Conservation (phyloP, 2,329 filamentous ascomycete genomes). For the Coniella lustricola region DNA sequence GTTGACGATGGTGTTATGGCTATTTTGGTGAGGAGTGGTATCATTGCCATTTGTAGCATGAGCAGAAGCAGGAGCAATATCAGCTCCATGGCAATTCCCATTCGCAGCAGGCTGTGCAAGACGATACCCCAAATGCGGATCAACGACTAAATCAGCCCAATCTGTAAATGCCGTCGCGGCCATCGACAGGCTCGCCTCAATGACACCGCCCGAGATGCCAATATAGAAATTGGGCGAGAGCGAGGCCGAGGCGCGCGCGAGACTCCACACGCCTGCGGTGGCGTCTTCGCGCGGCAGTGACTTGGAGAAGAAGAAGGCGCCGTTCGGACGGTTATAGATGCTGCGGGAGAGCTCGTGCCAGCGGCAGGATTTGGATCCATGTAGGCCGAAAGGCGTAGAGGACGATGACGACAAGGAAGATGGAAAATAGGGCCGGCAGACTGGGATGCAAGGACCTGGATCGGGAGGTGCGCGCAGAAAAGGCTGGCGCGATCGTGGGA, state of each 20-base stretch:
- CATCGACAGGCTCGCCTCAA: slow-evolving; percentile 33
- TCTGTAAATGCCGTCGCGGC: slow-evolving; percentile 1
- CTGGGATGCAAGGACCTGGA: background rate
- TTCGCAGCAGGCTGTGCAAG: background rate
- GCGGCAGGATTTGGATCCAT: slow-evolving; percentile 26
- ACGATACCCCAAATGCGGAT: slow-evolving; percentile 15
- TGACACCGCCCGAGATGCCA: slow-evolving; percentile 40
- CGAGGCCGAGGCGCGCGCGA: slow-evolving; percentile 38
- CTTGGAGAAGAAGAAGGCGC: slow-evolving; percentile 37
- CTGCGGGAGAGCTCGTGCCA: slow-evolving; percentile 40
- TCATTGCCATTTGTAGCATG: too few relatives aligned
- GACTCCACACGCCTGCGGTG: slow-evolving; percentile 33
- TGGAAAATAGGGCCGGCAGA: slow-evolving; percentile 25
- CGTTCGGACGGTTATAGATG: slow-evolving; percentile 43
- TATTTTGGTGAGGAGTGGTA: too few relatives aligned
- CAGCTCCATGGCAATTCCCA: too few relatives aligned
- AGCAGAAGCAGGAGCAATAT: too few relatives aligned
- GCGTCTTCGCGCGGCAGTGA: slow-evolving; percentile 19
- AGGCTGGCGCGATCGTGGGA: slow-evolving; percentile 27
- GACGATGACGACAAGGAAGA: slow-evolving; percentile 25
- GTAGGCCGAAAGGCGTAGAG: too few relatives aligned
- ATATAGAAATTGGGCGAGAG: slow-evolving; percentile 41
- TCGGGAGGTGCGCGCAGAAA: slow-evolving; percentile 20
- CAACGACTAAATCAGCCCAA: background rate
- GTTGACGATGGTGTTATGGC: too few relatives aligned